phyloP scores from a whole-genome alignment of 768 basidiomycete genomes.

The Trichaptum fuscoviolaceum region DNA sequence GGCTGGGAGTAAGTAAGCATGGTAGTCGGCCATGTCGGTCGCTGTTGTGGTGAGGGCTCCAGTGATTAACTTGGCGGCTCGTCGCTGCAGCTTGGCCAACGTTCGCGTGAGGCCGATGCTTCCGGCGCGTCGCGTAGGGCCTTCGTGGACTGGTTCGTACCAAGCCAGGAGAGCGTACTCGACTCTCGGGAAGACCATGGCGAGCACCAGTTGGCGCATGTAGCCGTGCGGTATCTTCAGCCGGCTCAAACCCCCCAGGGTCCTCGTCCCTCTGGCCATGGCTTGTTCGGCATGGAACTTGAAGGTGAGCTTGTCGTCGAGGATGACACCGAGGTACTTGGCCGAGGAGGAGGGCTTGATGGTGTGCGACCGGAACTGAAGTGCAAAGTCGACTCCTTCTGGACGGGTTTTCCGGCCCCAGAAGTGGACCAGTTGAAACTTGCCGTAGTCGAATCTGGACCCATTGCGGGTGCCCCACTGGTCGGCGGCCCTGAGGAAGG shows the following conservation, averaged over 20 bases:
- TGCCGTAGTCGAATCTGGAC: neutral
- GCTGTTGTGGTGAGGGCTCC: constrained; percentile 15
- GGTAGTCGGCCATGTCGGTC: constrained; percentile 11
- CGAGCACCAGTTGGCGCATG: neutral
- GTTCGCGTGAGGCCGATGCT: neutral
- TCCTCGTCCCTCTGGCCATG: neutral
- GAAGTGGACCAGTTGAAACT: constrained; percentile 2
- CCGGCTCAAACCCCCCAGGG: neutral
- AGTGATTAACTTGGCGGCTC: constrained; percentile 15
- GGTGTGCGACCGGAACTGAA: constrained; percentile 5
- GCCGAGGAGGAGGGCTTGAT: constrained; percentile 1
- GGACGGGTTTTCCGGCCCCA: neutral
- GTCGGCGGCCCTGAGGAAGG: constrained; percentile 16
- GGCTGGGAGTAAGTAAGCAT: constrained; percentile 12
- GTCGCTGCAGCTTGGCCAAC: constrained; percentile 16
- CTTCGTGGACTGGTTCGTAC: neutral
- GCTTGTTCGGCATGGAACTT: constrained; percentile 12
- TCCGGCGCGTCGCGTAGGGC: neutral
- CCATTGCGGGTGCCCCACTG: constrained; percentile 2
- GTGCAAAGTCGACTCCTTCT: constrained; percentile 5
- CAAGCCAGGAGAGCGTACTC: neutral
- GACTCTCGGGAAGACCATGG: neutral
- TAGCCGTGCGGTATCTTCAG: neutral
- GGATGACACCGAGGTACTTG: constrained; percentile 13
- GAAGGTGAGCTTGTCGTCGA: constrained; percentile 14